A percentile compares a stretch with the other conserved stretches of the same genome.
Evolutionary conservation across 1,284 basidiomycete genomes (phyloP).

Genomic region (Leccinum subfulvum): DNA sequence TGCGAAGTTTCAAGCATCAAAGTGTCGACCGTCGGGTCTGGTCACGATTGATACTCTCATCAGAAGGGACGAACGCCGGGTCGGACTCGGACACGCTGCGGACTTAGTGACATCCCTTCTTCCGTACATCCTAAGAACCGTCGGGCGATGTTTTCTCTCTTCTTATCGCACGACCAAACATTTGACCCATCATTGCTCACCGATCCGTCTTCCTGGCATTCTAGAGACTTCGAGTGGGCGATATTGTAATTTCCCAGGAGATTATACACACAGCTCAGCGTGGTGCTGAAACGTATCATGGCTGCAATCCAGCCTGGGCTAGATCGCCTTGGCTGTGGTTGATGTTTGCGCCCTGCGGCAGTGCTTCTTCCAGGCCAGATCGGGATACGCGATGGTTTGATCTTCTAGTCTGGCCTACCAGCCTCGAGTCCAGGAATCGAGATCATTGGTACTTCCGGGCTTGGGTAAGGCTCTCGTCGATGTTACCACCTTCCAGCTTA

Average conservation of each 20-base stretch:
- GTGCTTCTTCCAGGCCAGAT: background rate
- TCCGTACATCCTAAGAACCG: background rate
- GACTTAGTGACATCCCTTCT: background rate
- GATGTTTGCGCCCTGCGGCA: background rate
- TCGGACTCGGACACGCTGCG: background rate
- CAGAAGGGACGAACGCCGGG: too few relatives aligned
- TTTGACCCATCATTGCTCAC: background rate
- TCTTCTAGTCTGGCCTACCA: background rate
- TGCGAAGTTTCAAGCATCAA: background rate
- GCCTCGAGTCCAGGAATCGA: background rate
- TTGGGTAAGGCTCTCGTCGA: background rate
- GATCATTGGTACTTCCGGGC: background rate
- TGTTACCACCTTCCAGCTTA: background rate
- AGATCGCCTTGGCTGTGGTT: background rate
- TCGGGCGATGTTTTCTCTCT: background rate
- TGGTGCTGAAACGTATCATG: background rate
- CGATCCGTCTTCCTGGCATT: background rate
- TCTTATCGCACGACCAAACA: background rate
- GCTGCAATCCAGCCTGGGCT: background rate
- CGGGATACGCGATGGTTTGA: background rate
- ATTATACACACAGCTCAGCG: background rate
- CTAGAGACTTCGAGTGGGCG: background rate
- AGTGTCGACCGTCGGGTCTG: background rate
- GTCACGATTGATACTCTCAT: background rate
- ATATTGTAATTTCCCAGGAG: background rate